Conservation (phyloP, 2,329 filamentous ascomycete species). For the Ophiostoma piceae region DNA sequence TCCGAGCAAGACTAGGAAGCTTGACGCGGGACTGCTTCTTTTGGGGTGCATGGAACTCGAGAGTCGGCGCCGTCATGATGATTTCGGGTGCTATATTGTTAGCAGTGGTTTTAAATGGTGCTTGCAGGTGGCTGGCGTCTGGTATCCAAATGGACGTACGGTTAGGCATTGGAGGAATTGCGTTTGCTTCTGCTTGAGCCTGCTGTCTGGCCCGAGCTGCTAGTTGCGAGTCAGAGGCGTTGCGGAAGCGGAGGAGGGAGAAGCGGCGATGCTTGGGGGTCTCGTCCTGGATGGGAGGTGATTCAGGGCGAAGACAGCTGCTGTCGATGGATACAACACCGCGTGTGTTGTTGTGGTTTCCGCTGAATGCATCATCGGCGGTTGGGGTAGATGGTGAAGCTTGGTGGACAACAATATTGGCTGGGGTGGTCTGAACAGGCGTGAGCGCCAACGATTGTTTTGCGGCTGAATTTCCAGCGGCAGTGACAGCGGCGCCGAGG, state of each 20-base stretch:
- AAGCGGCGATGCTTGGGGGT: conserved; percentile 55
- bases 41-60: conserved; percentile 50
- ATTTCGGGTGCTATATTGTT: conserved; percentile 58
- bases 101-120: not conserved
- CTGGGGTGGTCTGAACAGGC: conserved; percentile 11
- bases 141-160: conserved; percentile 39
- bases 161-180: conserved; percentile 53
- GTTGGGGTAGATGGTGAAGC: conserved; percentile 27
- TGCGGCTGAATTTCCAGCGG: conserved; percentile 29
- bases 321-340: conserved; percentile 29
- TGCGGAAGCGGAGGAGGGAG: conserved; percentile 74
- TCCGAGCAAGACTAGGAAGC: conserved; percentile 49
- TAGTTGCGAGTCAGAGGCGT: conserved; percentile 88
- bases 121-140: conserved; percentile 12
- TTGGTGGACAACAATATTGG: not conserved
- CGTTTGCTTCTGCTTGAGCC: conserved; percentile 45
- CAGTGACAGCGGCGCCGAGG: conserved; percentile 28
- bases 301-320: conserved; percentile 38
- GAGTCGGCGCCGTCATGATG: conserved; percentile 86
- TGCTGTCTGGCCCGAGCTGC: conserved; percentile 70
- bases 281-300: conserved; percentile 52
- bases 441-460: not conserved
- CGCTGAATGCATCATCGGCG: conserved; percentile 28
- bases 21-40: conserved; percentile 54
- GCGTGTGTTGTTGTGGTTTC: conserved; percentile 28